phyloP scores from a whole-genome alignment of 257 asterid species.

The Nicotiana sylvestris region DNA sequence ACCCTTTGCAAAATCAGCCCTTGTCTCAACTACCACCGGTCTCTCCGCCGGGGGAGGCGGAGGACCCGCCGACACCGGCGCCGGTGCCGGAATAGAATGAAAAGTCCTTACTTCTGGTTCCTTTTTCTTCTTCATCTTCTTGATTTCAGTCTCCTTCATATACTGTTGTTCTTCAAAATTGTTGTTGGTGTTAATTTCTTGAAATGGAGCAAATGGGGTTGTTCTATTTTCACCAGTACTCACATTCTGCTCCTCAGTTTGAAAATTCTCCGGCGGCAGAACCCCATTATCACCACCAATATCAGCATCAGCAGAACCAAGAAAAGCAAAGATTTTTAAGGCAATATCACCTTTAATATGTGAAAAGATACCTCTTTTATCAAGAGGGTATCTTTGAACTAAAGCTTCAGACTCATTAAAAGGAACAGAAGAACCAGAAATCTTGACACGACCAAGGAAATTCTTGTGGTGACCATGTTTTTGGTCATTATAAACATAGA shows the following conservation, averaged over 20 bases:
- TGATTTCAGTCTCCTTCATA: conserved; percentile 28
- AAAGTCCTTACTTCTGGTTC: conserved; percentile 55
- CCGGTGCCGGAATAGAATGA: conserved; percentile 43
- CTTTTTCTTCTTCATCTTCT: conserved; percentile 50
- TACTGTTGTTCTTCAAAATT: conserved; percentile 41
- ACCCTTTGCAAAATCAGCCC: conserved; percentile 43
- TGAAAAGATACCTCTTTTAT: conserved; percentile 76
- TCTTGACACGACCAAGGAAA: conserved; percentile 71
- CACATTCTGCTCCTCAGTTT: conserved; percentile 18
- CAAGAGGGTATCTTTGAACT: conserved; percentile 78
- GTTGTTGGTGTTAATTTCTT: conserved; percentile 35
- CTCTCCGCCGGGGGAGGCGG: conserved; percentile 26
- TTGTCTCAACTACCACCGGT: conserved; percentile 30
- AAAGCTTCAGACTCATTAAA: conserved; percentile 49
- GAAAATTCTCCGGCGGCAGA: background rate
- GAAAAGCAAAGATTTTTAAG: conserved; percentile 40
- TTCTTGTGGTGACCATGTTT: conserved; percentile 51
- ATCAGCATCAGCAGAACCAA: conserved; percentile 4
- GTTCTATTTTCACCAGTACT: conserved; percentile 18
- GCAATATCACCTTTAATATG: conserved; percentile 74
- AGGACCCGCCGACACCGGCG: conserved; percentile 29
- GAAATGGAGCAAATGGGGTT: conserved; percentile 17
- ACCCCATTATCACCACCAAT: background rate
- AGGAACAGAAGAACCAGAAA: conserved; percentile 64
- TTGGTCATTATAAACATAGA: conserved; percentile 55